Base-by-base conservation (phyloP, 2,329 filamentous ascomycete genomes). In the Neurospora sp. region DNA sequence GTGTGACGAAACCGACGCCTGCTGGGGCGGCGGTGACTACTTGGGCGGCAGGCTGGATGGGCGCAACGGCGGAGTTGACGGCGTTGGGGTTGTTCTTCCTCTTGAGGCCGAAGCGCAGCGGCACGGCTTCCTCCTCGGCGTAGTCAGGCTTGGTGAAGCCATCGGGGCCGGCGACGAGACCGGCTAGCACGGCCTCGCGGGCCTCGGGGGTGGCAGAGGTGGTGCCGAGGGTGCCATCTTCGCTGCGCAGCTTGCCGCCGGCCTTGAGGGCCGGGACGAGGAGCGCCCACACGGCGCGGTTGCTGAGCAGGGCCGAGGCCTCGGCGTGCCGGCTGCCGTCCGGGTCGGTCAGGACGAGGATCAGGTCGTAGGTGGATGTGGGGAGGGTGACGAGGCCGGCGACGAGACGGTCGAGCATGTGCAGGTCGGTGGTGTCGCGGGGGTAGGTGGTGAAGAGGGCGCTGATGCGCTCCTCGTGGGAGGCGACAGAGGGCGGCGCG, bases 351-450 rank as follows among this genome's bases (percentile, higher is more conserved):
- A 98, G 89, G 69, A 99, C 86, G 66, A 97, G 87, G 62, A 98
- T 87, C 62, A 91, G 82, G 79, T 96, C 92, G 83, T 99, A 99
- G 69, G 92, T 91, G 67, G 87, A 83, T 69, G 87, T 75, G 1
- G 94, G 91, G 0, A 99, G 88, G 8, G 89, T 84, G 70, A 96
- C 92, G 43, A 97, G 85, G 72, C 93, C 93, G 41, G 92, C 87
- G 1, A 92, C 89, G 52, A 99, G 87, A 68, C 96, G 92, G 82
- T 99, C 96, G 72, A 99, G 91, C 96, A 99, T 99, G 81, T 98
- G 96, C 68, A 99, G 85, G 78, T 99, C 96, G 72, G 93, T 95
- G 66, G 86, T 84, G 73, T 86, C 83, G 77, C 93, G 90, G 79
- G 96, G 89, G 82, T 92, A 89, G 70, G 88, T 83, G 71, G 88